These are phyloP conservation scores for Patellifolia procumbens DNA, from an alignment of 179 eudicot species.

Conservation along the genomic window DNA sequence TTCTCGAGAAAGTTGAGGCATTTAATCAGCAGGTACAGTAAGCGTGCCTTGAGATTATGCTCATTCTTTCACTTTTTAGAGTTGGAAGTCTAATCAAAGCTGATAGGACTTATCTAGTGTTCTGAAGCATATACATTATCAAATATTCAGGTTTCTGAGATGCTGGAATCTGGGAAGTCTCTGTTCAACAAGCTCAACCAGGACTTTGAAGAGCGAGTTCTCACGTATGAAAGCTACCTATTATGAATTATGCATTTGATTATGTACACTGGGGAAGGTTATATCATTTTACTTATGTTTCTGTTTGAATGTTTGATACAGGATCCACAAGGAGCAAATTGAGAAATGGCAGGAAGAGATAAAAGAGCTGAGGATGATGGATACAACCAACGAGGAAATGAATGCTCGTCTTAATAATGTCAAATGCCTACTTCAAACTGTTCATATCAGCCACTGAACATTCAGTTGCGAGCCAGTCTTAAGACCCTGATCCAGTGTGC, in stretches of 20 bases:
- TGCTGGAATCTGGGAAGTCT: conserved; percentile 80
- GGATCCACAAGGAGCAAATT: conserved; percentile 87
- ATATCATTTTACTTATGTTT: conserved; percentile 1
- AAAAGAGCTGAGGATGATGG: conserved; percentile 72
- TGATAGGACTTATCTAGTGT: not conserved
- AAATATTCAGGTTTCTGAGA: conserved; percentile 68
- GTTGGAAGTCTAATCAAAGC: not conserved
- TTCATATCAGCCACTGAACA: conserved; percentile 49
- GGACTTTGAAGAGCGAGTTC: conserved; percentile 82
- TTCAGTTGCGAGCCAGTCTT: conserved; percentile 3
- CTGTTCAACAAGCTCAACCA: conserved; percentile 58
- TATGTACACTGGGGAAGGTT: conserved; percentile 3
- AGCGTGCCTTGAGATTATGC: conserved; percentile 8
- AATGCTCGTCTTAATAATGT: conserved; percentile 64
- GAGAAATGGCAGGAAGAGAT: conserved; percentile 91
- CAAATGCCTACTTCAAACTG: conserved; percentile 65
- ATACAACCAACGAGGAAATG: conserved; percentile 69
- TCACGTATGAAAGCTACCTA: conserved; percentile 58
- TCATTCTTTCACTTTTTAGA: not conserved
- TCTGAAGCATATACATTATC: not conserved
- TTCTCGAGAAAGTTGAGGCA: conserved; percentile 72
- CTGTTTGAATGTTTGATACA: conserved; percentile 34
- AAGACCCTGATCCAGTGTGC: not conserved
- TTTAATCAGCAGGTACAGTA: conserved; percentile 67
- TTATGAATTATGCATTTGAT: not conserved